These are phyloP conservation scores for Trapa incisa DNA, from an alignment of 345 rosid genomes.

Conservation along the genomic window DNA sequence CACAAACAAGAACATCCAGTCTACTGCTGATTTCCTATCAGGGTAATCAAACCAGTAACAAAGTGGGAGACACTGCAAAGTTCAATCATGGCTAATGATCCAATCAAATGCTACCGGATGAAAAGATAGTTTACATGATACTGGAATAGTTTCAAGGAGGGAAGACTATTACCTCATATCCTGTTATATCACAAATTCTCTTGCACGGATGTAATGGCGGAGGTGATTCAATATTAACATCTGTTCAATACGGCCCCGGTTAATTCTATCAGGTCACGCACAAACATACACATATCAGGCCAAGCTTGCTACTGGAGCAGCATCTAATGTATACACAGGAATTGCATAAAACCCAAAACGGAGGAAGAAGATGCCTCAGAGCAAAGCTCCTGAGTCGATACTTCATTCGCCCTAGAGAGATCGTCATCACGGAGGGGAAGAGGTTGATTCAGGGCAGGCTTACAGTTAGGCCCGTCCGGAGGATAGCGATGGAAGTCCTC, in stretches of 20 bases:
- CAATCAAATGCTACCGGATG: neutral
- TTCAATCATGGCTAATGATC: neutral
- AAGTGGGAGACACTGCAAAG: no score
- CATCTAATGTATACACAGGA: no score
- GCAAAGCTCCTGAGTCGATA: neutral
- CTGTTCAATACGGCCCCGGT: constrained; percentile 20
- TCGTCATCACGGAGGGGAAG: neutral
- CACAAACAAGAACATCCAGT: no score
- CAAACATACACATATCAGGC: neutral
- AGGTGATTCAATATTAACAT: constrained; percentile 77
- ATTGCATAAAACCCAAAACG: neutral
- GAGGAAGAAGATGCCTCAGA: neutral
- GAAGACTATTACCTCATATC: constrained; percentile 48
- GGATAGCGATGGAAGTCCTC: constrained; percentile 50
- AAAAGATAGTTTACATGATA: neutral
- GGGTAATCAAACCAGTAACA: no score
- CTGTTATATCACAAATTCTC: constrained; percentile 81
- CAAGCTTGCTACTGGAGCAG: neutral
- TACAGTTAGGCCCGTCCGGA: constrained; percentile 58
- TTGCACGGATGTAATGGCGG: constrained; percentile 72
- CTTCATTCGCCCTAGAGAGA: neutral
- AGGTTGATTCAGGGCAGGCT: neutral
- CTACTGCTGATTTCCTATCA: no score
- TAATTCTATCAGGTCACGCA: constrained; percentile 1
- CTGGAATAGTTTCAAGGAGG: neutral